Conservation (phyloP, 2,329 filamentous ascomycete species). For the Neoascochyta sp. region DNA sequence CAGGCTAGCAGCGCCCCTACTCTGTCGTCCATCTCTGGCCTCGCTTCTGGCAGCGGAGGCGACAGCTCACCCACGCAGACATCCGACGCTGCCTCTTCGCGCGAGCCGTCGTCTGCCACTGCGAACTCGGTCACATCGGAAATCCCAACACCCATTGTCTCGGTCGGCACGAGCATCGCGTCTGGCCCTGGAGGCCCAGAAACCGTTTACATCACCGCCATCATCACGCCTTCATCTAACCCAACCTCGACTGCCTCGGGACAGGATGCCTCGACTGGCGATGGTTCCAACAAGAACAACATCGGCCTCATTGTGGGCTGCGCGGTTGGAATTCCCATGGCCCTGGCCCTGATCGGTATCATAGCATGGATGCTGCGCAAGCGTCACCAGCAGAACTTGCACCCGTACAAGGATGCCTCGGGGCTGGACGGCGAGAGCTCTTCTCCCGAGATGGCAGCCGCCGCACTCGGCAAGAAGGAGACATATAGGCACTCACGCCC, state of each 20-base stretch:
- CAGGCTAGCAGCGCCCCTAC: slow-evolving; percentile 14
- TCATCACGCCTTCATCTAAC: slow-evolving; percentile 14
- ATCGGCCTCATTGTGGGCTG: slow-evolving; percentile 33
- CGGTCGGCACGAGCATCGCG: slow-evolving; percentile 19
- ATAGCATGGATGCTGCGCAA: slow-evolving; percentile 33
- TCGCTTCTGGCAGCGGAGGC: slow-evolving; percentile 14
- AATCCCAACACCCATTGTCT: slow-evolving; percentile 20
- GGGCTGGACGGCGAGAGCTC: slow-evolving; percentile 9
- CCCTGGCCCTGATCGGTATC: slow-evolving; percentile 27
- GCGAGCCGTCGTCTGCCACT: slow-evolving; percentile 3
- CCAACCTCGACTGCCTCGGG: slow-evolving; percentile 4
- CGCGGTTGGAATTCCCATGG: slow-evolving; percentile 37
- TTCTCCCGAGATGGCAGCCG: slow-evolving; percentile 19
- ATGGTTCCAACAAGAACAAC: slow-evolving; percentile 18
- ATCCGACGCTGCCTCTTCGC: slow-evolving; percentile 10
- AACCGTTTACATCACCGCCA: slow-evolving; percentile 18
- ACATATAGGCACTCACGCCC: slow-evolving; percentile 12
- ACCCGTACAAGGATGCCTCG: slow-evolving; percentile 15
- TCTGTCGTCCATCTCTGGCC: slow-evolving; percentile 27
- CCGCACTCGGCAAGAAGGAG: slow-evolving; percentile 20
- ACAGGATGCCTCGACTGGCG: slow-evolving; percentile 2
- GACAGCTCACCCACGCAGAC: slow-evolving; percentile 12
- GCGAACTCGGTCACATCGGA: slow-evolving; percentile 7
- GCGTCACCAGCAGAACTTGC: slow-evolving; percentile 19
- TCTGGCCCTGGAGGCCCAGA: slow-evolving; percentile 22